A percentile compares a stretch with the other conserved stretches of the same genome.
phyloP scores from a whole-genome alignment of 495 filamentous ascomycete species.

The Aspergillus sclerotiicarbonarius region DNA sequence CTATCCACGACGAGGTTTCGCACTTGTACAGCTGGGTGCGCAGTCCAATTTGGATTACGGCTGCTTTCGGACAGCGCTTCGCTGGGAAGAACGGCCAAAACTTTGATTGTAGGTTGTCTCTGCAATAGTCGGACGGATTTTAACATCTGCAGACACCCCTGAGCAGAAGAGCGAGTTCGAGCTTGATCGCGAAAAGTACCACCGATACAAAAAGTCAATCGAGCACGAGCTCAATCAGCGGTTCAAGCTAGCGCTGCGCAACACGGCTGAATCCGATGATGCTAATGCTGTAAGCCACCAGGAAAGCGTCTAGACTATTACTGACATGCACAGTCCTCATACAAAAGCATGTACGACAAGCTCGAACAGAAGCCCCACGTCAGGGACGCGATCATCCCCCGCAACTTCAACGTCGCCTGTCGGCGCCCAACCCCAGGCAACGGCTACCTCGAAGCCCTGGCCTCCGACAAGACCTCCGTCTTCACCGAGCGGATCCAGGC shows the following conservation, averaged over 20 bases:
- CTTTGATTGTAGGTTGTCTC: conserved; percentile 1
- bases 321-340: conserved; percentile 1
- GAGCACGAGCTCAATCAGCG: conserved; percentile 35
- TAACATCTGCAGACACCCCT: conserved; percentile 5
- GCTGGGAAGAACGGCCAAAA: conserved; percentile 13
- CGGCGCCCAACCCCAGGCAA: conserved; percentile 38
- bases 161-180: conserved; percentile 10
- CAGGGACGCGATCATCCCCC: conserved; percentile 43
- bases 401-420: conserved; percentile 40
- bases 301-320: not conserved
- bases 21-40: conserved; percentile 19
- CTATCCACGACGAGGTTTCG: conserved; percentile 5
- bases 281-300: conserved; percentile 11
- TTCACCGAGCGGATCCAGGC: conserved; percentile 13
- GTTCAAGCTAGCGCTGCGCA: conserved; percentile 12
- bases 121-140: not conserved
- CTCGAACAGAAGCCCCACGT: conserved; percentile 48
- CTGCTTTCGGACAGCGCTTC: conserved; percentile 16
- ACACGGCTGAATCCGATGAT: conserved; percentile 14
- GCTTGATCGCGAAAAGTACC: conserved; percentile 14
- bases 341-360: conserved; percentile 30
- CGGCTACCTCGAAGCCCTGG: conserved; percentile 19
- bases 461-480: conserved; percentile 14
- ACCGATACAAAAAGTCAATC: conserved; percentile 34
- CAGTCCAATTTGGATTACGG: conserved; percentile 17